Evolutionary conservation across 371 early-diverging fungal genomes (phyloP).

Genomic region (Mucor sp.): DNA sequence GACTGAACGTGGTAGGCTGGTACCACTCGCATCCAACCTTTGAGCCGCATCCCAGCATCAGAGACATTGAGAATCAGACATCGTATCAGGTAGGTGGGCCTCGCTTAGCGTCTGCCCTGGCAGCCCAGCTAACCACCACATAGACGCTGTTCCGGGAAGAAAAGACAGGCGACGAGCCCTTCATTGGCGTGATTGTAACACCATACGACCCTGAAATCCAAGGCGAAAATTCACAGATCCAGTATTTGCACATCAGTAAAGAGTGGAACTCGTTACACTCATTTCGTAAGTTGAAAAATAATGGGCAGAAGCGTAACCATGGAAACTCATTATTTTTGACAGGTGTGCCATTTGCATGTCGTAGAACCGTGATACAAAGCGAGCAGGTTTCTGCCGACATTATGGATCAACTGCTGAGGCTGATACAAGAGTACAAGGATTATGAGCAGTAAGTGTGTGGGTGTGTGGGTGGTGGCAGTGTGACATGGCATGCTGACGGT

Average conservation of each 20-base stretch:
- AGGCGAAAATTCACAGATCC: slow-evolving; percentile 59
- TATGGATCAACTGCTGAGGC: slow-evolving; percentile 44
- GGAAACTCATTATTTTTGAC: neutral
- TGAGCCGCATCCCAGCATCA: slow-evolving; percentile 43
- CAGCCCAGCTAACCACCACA: too few relatives aligned
- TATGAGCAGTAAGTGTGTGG: slow-evolving; percentile 59
- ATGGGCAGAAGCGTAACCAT: neutral
- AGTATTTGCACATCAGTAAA: slow-evolving; percentile 56
- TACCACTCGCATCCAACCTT: slow-evolving; percentile 51
- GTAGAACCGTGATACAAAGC: slow-evolving; percentile 42
- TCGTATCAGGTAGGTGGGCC: slow-evolving; percentile 70
- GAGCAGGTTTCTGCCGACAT: slow-evolving; percentile 49
- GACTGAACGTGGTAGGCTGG: slow-evolving; percentile 83
- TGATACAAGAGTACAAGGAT: slow-evolving; percentile 55
- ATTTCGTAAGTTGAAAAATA: slow-evolving; percentile 42
- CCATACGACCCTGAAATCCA: slow-evolving; percentile 65
- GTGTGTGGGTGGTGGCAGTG: neutral
- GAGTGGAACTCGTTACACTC: slow-evolving; percentile 45
- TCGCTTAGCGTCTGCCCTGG: too few relatives aligned
- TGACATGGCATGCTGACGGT: neutral
- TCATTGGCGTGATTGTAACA: slow-evolving; percentile 80
- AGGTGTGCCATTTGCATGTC: slow-evolving; percentile 58
- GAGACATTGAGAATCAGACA: slow-evolving; percentile 78
- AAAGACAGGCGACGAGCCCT: slow-evolving; percentile 73
- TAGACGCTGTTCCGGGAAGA: slow-evolving; percentile 66